phyloP scores from a whole-genome alignment of 345 rosid species.

The Viola odorata region DNA sequence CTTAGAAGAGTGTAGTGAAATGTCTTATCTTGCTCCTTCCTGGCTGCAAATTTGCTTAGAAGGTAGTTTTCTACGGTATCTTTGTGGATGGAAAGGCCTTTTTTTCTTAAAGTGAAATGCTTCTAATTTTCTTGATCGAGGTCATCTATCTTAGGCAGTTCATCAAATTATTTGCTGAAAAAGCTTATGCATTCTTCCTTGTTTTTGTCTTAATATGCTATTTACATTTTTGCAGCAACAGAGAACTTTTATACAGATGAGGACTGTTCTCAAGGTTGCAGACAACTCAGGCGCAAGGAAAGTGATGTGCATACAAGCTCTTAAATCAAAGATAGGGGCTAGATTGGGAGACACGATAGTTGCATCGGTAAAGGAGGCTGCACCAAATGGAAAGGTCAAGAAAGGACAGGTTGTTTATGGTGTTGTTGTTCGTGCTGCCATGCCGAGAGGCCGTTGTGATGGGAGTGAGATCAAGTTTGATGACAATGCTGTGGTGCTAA shows the following conservation, averaged over 20 bases:
- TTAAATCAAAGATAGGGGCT: slow-evolving; percentile 77
- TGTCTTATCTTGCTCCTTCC: no score
- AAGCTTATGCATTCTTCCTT: not conserved
- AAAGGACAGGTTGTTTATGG: slow-evolving; percentile 78
- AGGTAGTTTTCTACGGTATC: no score
- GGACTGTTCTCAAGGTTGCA: slow-evolving; percentile 76
- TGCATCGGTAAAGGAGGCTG: slow-evolving; percentile 89
- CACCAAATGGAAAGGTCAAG: slow-evolving; percentile 92
- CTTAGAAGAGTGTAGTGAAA: no score
- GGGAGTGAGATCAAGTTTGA: slow-evolving; percentile 92
- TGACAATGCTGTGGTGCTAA: slow-evolving; percentile 81
- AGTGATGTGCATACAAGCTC: slow-evolving; percentile 83
- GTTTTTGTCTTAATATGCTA: not conserved
- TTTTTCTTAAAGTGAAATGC: no score
- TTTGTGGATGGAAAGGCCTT: no score
- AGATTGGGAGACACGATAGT: slow-evolving; percentile 74
- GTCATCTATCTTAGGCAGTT: not conserved
- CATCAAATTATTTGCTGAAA: not conserved
- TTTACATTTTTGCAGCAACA: slow-evolving; percentile 30
- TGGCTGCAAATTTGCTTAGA: no score
- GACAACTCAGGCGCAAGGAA: slow-evolving; percentile 91
- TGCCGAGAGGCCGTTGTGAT: slow-evolving; percentile 83
- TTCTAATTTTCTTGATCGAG: no score
- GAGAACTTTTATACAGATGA: slow-evolving; percentile 90
- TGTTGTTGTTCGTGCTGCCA: slow-evolving; percentile 84